Percentiles rank a stretch among this genome's conserved stretches.
These are phyloP conservation scores for Saccharomycopsis guyanensis DNA, from an alignment of 805 yeast genomes.

Conservation along the genomic window DNA sequence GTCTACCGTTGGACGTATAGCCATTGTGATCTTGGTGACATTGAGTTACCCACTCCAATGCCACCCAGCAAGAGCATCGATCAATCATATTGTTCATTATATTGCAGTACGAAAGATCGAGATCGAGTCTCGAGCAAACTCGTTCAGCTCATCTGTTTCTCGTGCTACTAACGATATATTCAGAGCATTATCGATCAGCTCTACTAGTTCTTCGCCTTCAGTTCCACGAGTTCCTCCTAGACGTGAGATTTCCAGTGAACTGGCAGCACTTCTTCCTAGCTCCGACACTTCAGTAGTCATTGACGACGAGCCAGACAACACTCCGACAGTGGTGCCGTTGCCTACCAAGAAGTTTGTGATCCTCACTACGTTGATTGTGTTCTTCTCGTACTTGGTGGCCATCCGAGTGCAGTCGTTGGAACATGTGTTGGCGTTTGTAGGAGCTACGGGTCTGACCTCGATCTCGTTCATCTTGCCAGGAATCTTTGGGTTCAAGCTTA, in stretches of 20 bases:
- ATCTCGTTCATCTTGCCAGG: constrained; percentile 77
- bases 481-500: constrained; percentile 60
- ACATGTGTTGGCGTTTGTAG: constrained; percentile 59
- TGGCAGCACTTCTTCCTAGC: constrained; percentile 2
- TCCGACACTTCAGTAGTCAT: constrained; percentile 5
- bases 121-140: constrained; percentile 20
- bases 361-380: constrained; percentile 39
- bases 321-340: constrained; percentile 9
- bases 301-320: constrained; percentile 10
- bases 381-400: constrained; percentile 56
- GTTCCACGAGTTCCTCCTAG: not conserved
- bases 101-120: constrained; percentile 23
- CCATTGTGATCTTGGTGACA: constrained; percentile 73
- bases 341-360: constrained; percentile 27
- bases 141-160: constrained; percentile 12
- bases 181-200: constrained; percentile 16
- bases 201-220: constrained; percentile 3
- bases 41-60: constrained; percentile 85
- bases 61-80: constrained; percentile 82
- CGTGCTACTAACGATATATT: constrained; percentile 17
- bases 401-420: constrained; percentile 66
- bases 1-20: constrained; percentile 73
- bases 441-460: constrained; percentile 77
- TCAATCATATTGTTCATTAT: constrained; percentile 62
- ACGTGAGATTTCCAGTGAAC: not conserved